Evolutionary conservation across 2,329 filamentous ascomycete species (phyloP), one percentile per base, ranked within the genome.

Genomic region (Fusarium nurragi): DNA sequence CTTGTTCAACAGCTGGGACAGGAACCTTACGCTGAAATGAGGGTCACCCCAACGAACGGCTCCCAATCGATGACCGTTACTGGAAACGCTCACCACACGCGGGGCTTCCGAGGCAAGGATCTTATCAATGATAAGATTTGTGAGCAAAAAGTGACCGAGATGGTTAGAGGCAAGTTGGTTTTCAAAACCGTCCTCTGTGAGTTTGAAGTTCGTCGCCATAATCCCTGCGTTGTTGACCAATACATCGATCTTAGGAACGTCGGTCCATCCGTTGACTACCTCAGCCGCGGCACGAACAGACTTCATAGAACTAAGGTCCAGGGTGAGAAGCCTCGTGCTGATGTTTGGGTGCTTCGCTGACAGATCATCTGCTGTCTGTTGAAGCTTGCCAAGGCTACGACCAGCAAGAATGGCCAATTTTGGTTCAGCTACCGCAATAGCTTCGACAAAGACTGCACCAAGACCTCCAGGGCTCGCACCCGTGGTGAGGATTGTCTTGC

Each of bases 91-190:
- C 12, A 61, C 56, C 5, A 61, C 18, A 10, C 58, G 56, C 14
- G 58, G 58, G 8, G 26, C 5, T 6, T 55, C 22, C 6, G 56
- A 44, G 7, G 41, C 26, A 2, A 61, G 10, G 4, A 55, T 19
- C 4, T 44, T 61, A 0, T 48, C n/a, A 0, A 61, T 40, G 10
- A 61, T 36, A 0, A 61, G 10, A n/a, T 61, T 61, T 3, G 58
- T 61, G 21, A 61, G 61, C 1, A 61, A 12, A 0, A 61, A 61
- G 43, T 61, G 58, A 0, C 58, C 56, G 0, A 61, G 39, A 11
- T 61, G 56, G 7, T 61, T 61, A 9, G 56, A 61, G 4, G 41
- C 56, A 4, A 61, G 36, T 19, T 61, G 56, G 1, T 5, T 44
- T 28, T 61, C 58, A 7, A 61, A 61, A 0, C 58, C 58, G 2